Evolutionary conservation across 208 protist species (phyloP).

Genomic region (Trypanosoma melophagium): DNA sequence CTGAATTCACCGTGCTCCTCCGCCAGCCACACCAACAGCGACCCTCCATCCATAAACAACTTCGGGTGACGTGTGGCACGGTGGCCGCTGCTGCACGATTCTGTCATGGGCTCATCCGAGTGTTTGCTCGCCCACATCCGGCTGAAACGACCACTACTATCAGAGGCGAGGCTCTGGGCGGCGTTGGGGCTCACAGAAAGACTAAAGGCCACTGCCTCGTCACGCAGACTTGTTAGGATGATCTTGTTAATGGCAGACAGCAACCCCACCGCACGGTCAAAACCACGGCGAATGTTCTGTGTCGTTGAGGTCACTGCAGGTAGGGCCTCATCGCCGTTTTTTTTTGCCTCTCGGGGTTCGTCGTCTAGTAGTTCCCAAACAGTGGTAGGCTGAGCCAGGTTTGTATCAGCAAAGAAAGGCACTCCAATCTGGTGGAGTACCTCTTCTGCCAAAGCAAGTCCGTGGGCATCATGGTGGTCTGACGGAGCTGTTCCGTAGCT

Average conservation of each 20-base stretch:
- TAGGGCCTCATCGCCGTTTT: slow-evolving; percentile 13
- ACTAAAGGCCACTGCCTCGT: slow-evolving; percentile 16
- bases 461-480: slow-evolving; percentile 19
- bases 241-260: slow-evolving; percentile 7
- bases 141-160: neutral
- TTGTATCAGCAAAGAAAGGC: slow-evolving; percentile 67
- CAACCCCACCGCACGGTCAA: slow-evolving; percentile 9
- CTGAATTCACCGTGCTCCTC: slow-evolving; percentile 7
- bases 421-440: slow-evolving; percentile 48
- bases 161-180: neutral
- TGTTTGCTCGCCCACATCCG: slow-evolving; percentile 3
- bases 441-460: slow-evolving; percentile 47
- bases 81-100: slow-evolving; percentile 1
- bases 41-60: slow-evolving; percentile 1
- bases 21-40: slow-evolving; percentile 3
- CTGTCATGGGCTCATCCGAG: neutral
- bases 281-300: slow-evolving; percentile 14
- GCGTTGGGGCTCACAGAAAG: neutral
- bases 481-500: slow-evolving; percentile 9
- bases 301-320: neutral
- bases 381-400: slow-evolving; percentile 31
- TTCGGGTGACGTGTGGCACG: neutral
- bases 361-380: slow-evolving; percentile 44
- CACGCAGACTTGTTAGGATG: slow-evolving; percentile 3
- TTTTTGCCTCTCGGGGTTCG: slow-evolving; percentile 12